phyloP scores from a whole-genome alignment of 345 rosid species.

The Melaleuca alternifolia region DNA sequence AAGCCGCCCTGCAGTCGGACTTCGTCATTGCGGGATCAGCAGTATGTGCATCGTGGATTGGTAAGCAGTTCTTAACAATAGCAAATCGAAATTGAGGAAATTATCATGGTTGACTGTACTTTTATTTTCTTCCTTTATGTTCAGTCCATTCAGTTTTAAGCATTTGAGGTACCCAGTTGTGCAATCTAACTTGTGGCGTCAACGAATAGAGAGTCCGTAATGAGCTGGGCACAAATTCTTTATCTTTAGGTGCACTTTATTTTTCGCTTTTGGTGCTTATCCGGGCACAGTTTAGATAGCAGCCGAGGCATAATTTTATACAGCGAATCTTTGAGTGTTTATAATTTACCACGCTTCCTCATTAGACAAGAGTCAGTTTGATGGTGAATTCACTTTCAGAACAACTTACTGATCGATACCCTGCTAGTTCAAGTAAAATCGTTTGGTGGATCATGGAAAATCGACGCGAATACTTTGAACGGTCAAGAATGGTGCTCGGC shows the following conservation, averaged over 20 bases:
- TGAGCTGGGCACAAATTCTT: not conserved
- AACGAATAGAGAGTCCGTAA: not conserved
- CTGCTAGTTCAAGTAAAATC: conserved; percentile 80
- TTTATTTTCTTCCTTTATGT: not conserved
- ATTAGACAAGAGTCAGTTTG: not conserved
- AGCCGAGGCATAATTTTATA: not conserved
- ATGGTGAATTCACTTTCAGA: conserved; percentile 33
- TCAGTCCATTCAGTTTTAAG: not conserved
- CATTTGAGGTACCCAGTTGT: not conserved
- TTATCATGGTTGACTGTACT: not conserved
- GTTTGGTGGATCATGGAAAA: conserved; percentile 99
- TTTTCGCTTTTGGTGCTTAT: not conserved
- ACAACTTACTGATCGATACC: conserved; percentile 62
- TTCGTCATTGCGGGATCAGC: conserved; percentile 94
- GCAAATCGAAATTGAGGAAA: not conserved
- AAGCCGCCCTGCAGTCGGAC: conserved; percentile 78
- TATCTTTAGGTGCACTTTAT: not conserved
- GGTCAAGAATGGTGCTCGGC: conserved; percentile 59
- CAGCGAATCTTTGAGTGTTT: not conserved
- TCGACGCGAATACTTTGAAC: conserved; percentile 77
- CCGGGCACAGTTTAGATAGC: not conserved
- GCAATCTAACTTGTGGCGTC: not conserved
- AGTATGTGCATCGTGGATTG: conserved; percentile 85
- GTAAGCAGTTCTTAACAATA: conserved; percentile 20
- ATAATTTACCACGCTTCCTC: not conserved